phyloP scores from a whole-genome alignment of 2,329 filamentous ascomycete species.

The Fusarium sp. region DNA sequence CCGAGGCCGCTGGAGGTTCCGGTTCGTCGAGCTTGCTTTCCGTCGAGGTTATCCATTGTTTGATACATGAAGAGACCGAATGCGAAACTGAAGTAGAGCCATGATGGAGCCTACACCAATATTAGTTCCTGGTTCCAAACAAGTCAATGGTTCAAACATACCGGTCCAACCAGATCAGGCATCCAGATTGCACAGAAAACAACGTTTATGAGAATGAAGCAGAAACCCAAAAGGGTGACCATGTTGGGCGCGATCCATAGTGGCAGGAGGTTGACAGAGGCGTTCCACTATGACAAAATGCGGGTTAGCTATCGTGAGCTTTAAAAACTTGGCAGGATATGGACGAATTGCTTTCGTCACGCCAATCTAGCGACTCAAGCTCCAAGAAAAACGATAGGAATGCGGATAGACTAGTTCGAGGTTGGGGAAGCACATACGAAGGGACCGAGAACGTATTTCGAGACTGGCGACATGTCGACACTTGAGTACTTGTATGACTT shows the following conservation, averaged over 20 bases:
- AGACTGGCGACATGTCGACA: slow-evolving; percentile 95
- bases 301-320: slow-evolving; percentile 38
- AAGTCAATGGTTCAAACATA: slow-evolving; percentile 60
- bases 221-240: slow-evolving; percentile 94
- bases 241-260: slow-evolving; percentile 98
- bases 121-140: slow-evolving; percentile 19
- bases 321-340: slow-evolving; percentile 5
- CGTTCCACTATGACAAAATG: slow-evolving; percentile 82
- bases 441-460: slow-evolving; percentile 91
- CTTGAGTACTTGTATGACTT: slow-evolving; percentile 97
- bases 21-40: slow-evolving; percentile 94
- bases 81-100: slow-evolving; percentile 96
- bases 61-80: slow-evolving; percentile 98
- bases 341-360: not conserved
- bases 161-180: slow-evolving; percentile 90
- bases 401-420: slow-evolving; percentile 7
- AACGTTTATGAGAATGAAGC: slow-evolving; percentile 91
- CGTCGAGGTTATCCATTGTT: slow-evolving; percentile 98
- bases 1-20: slow-evolving; percentile 94
- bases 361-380: not conserved
- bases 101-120: slow-evolving; percentile 76
- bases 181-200: slow-evolving; percentile 79
- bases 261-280: slow-evolving; percentile 88
- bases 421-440: slow-evolving; percentile 74
- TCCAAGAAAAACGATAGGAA: slow-evolving; percentile 1